These are phyloP conservation scores for Quercus aquifolioides DNA, from an alignment of 306 rosid genomes.

Conservation along the genomic window DNA sequence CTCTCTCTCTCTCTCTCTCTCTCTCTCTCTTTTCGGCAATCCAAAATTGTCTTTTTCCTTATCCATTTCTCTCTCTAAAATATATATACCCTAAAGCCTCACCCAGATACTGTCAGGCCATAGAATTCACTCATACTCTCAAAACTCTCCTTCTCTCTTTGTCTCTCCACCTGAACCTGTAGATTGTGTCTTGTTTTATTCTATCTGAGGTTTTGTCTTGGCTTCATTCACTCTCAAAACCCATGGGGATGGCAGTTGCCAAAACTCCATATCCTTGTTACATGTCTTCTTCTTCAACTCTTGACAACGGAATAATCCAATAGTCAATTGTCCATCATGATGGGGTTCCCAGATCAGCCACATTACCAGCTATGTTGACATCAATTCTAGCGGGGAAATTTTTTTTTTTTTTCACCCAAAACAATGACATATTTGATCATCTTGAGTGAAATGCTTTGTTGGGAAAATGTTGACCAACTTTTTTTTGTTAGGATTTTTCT, in stretches of 20 bases:
- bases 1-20: neutral
- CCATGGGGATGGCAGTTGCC: neutral
- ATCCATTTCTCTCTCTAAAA: neutral
- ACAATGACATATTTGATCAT: neutral
- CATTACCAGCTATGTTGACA: neutral
- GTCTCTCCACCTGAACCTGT: neutral
- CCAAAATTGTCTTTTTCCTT: neutral
- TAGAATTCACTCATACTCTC: neutral
- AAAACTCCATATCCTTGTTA: neutral
- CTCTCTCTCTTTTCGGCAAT: neutral
- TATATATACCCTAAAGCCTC: neutral
- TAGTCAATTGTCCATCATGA: neutral
- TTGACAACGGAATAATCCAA: neutral
- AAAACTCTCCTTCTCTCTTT: neutral
- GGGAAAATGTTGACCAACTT: neutral
- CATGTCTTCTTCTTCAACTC: neutral
- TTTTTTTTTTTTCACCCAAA: neutral
- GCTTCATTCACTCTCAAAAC: neutral
- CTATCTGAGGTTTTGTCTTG: neutral
- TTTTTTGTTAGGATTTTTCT: neutral
- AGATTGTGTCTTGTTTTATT: neutral
- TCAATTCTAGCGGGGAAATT: neutral
- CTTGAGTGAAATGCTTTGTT: neutral
- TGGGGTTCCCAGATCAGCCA: neutral
- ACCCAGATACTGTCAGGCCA: neutral